Evolutionary conservation across 257 asterid species (phyloP).

Genomic region (Nicotiana obtusifolia): DNA sequence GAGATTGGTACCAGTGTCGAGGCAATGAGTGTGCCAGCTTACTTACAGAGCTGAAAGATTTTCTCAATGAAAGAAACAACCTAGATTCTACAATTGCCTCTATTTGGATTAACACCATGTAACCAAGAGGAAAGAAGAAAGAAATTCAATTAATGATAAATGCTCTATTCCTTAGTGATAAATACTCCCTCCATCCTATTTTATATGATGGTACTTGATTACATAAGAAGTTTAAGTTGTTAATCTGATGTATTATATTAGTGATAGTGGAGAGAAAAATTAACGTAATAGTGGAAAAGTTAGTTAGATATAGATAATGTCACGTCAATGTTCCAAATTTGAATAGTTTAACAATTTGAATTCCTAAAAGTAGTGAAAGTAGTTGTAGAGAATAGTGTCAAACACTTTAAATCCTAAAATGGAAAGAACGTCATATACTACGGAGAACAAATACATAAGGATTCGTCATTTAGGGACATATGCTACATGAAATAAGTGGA

Average conservation of each 20-base stretch:
- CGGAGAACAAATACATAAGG: neutral
- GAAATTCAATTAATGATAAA: neutral
- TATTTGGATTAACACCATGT: neutral
- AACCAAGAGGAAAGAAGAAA: neutral
- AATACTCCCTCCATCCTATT: neutral
- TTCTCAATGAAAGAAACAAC: neutral
- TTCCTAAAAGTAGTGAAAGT: neutral
- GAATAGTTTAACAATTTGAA: neutral
- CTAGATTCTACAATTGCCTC: neutral
- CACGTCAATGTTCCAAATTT: neutral
- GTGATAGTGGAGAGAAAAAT: neutral
- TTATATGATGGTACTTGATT: no score
- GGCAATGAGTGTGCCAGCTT: neutral
- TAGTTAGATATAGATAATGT: neutral
- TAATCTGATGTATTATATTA: neutral
- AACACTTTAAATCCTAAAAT: neutral
- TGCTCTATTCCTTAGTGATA: neutral
- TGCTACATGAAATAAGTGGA: neutral
- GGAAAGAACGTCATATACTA: neutral
- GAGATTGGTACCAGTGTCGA: neutral
- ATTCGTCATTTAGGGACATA: neutral
- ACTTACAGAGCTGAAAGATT: neutral
- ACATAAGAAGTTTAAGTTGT: neutral
- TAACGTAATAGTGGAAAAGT: neutral
- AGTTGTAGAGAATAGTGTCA: neutral